phyloP scores from a whole-genome alignment of 2,329 filamentous ascomycete species.

The Pyrenochaeta sp. region DNA sequence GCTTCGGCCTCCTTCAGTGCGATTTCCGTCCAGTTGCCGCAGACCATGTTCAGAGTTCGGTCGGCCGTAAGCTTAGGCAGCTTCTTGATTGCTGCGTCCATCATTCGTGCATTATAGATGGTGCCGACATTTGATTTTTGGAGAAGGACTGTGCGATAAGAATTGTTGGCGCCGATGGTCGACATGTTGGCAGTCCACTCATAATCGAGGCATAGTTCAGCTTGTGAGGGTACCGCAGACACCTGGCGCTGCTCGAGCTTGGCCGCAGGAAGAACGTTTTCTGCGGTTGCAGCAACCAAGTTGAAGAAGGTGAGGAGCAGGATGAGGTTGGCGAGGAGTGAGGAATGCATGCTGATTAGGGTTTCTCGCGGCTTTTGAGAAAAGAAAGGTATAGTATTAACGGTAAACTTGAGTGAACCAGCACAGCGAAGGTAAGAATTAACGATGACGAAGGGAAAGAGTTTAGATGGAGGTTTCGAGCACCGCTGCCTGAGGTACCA shows the following conservation, averaged over 20 bases:
- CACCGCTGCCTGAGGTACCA: slow-evolving; percentile 29
- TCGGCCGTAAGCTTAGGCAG: slow-evolving; percentile 51
- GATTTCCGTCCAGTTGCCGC: slow-evolving; percentile 56
- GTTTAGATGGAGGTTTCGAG: slow-evolving; percentile 9
- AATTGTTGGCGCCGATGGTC: slow-evolving; percentile 55
- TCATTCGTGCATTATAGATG: slow-evolving; percentile 46
- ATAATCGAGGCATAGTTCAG: slow-evolving; percentile 53
- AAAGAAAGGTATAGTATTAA: slow-evolving; percentile 21
- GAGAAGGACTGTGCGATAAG: slow-evolving; percentile 57
- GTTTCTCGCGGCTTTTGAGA: slow-evolving; percentile 1
- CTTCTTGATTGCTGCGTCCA: slow-evolving; percentile 52
- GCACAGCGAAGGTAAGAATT: slow-evolving; percentile 34
- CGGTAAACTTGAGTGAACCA: slow-evolving; percentile 33
- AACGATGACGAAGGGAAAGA: slow-evolving; percentile 23
- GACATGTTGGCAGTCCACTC: slow-evolving; percentile 57
- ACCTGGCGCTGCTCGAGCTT: slow-evolving; percentile 38
- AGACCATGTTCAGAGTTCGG: slow-evolving; percentile 51
- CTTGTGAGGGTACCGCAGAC: slow-evolving; percentile 28
- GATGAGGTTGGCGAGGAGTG: slow-evolving; percentile 33
- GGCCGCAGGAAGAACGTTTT: slow-evolving; percentile 17
- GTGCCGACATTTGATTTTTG: slow-evolving; percentile 54
- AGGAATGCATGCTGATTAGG: slow-evolving; percentile 35
- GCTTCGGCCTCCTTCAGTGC: slow-evolving; percentile 53
- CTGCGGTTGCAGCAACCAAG: slow-evolving; percentile 21
- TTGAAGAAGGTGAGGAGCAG: slow-evolving; percentile 36